Evolutionary conservation across 1,284 basidiomycete species (phyloP).

Genomic region (Prillingera fragicola): DNA sequence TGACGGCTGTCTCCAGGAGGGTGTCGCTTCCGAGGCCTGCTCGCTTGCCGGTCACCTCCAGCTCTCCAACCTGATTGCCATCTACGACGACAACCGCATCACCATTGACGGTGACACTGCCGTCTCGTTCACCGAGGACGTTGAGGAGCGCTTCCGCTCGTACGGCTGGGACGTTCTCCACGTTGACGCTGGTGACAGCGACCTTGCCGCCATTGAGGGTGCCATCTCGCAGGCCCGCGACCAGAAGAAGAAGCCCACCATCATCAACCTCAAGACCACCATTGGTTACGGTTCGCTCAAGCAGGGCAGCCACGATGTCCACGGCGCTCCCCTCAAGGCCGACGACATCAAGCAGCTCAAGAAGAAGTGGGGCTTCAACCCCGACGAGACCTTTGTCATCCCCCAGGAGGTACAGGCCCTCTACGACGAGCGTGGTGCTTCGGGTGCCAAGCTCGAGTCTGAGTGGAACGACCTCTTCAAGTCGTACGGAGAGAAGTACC

Average conservation of each 20-base stretch:
- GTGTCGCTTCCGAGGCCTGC: slow-evolving; percentile 82
- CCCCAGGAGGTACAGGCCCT: slow-evolving; percentile 67
- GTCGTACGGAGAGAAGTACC: slow-evolving; percentile 70
- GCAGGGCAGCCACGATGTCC: slow-evolving; percentile 87
- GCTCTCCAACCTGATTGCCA: slow-evolving; percentile 83
- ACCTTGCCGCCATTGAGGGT: slow-evolving; percentile 70
- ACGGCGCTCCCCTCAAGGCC: slow-evolving; percentile 85
- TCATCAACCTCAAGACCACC: slow-evolving; percentile 80
- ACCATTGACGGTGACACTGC: slow-evolving; percentile 92
- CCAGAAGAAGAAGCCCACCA: slow-evolving; percentile 74
- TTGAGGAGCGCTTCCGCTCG: slow-evolving; percentile 76
- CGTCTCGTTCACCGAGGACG: slow-evolving; percentile 90
- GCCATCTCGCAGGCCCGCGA: slow-evolving; percentile 72
- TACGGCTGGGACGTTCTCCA: slow-evolving; percentile 92
- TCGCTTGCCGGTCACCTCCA: slow-evolving; percentile 89
- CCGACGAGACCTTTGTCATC: slow-evolving; percentile 72
- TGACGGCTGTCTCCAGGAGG: slow-evolving; percentile 95
- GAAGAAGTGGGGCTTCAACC: slow-evolving; percentile 75
- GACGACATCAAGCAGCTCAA: slow-evolving; percentile 85
- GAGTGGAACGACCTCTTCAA: slow-evolving; percentile 71
- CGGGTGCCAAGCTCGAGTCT: slow-evolving; percentile 67
- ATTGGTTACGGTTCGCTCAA: slow-evolving; percentile 91
- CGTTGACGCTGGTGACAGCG: slow-evolving; percentile 79
- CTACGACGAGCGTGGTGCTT: slow-evolving; percentile 63
- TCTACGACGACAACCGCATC: slow-evolving; percentile 91